Base-by-base conservation (phyloP, 2,329 filamentous ascomycete species). In the Sclerotinia minor region DNA sequence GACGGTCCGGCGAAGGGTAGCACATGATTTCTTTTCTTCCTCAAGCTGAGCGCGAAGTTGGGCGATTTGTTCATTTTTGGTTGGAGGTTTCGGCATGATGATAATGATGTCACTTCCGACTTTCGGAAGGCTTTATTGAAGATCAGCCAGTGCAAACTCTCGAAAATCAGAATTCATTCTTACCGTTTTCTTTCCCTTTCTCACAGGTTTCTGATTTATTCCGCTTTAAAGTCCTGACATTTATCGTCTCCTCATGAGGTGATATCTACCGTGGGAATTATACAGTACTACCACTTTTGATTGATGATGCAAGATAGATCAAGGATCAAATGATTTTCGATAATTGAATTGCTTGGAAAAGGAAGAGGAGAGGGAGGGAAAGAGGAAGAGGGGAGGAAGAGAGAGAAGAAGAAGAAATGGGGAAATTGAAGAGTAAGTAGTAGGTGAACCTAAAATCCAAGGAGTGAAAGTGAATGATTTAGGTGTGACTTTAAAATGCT, bases 11-110 rank as follows among this genome's bases (percentile, higher is more conserved):
- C 50, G 52, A 11, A 55, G 57, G 21, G 29, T 49, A 53, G 59
- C 59, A 52, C n/a, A 49, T 5, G 24, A 21, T 32, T 15, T 53
- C 19, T 17, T 44, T 21, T 67, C 66, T 53, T 50, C 50, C 24
- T 57, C 59, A 26, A 67, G 66, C 24, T 67, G 66, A 21, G 24
- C 19, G 7, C 66, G 66, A 45, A 67, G 60, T 49, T 57, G 66
- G 1, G 41, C 26, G 17, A 64, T 58, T 17, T 67, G 49, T 13
- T 54, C n/a, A n/a, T 64, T 64, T 55, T 63, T 67, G 19, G 21
- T 44, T 44, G 24, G 50, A n/a, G 21, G 19, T 47, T 53, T 67
- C 13, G 57, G 32, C 64, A 61, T 67, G 54, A 35, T 49, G 32
- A 17, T 44, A 19, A 29, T 49, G 21, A 32, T 66, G 15, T 17